Evolutionary conservation across 768 basidiomycete genomes (phyloP), one percentile per base, ranked within the genome.

Genomic region (Hericium erinaceus): DNA sequence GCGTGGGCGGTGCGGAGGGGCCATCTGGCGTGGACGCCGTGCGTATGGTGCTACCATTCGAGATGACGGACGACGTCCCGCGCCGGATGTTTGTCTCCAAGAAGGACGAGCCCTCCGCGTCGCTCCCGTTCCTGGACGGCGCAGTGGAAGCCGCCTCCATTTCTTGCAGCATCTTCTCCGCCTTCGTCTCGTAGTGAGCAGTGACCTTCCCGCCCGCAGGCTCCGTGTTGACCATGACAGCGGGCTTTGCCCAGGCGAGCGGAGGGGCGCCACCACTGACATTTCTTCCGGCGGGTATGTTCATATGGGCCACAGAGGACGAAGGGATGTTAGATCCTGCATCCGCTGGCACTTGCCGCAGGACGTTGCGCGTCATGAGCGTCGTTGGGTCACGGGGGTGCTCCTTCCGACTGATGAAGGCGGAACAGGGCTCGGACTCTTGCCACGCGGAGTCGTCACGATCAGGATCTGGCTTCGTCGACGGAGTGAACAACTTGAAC

Each of bases 341-440:
- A 37, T 79, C 78, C 11, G 20, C 44, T 6, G 13, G n/a, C 3
- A 66, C 64, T 4, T 77, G 78, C 12, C 84, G 75, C 5, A 88
- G 69, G 9, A 85, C 85, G 37, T 85, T 84, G 1, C 83, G 73
- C 0, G 80, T 78, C 6, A 85, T 69, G 0, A 87, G 63, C 1
- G 80, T 77, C 0, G 83, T 74, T 0, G 77, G 74, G 60, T 88
- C 87, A 16, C 79, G 76, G 0, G 82, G 78, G 61, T 84, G 78
- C 57, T 85, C 83, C 64, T 82, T 87, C 11, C 86, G 72, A 28
- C 76, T 77, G 57, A 87, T 79, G 12, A 81, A 74, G 0, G 83
- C 78, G 1, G 83, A 81, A 61, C 76, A 84, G 7, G 75, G 64
- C 63, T 89, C 87, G 0, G 79, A 76, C 59, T 81, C 82, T 58